phyloP scores from a whole-genome alignment of 1,139 yeast genomes.

The Yarrowia galli region DNA sequence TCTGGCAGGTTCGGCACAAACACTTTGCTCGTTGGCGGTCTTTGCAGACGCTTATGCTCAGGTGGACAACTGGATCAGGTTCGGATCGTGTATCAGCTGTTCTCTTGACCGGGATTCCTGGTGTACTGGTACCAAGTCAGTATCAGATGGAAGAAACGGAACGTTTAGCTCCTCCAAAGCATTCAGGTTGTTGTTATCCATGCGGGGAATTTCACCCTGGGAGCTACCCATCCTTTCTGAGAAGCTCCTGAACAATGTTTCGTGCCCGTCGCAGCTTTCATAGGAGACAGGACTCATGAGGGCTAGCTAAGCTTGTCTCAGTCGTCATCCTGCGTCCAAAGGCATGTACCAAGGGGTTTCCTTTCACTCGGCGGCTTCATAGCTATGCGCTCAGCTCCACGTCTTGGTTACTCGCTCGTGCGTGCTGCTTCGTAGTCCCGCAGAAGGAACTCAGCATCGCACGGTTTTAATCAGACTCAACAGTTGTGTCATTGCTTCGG shows the following conservation, averaged over 20 bases:
- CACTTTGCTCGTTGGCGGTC: background rate
- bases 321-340: conserved; percentile 5
- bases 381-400: background rate
- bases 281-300: conserved; percentile 2
- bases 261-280: conserved; percentile 13
- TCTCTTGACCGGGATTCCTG: background rate
- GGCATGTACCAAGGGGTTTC: conserved; percentile 12
- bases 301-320: conserved; percentile 5
- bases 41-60: background rate
- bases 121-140: background rate
- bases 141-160: background rate
- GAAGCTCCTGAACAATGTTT: conserved; percentile 13
- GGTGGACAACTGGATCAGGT: background rate
- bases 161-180: background rate
- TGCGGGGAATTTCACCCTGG: background rate
- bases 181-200: background rate
- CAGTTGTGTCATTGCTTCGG: background rate
- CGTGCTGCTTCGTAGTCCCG: too few species aligned
- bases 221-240: conserved; percentile 5
- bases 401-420: background rate
- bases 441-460: too few species aligned
- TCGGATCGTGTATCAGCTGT: background rate
- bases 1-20: background rate
- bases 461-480: background rate
- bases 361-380: conserved; percentile 22